Evolutionary conservation across 2,329 filamentous ascomycete species (phyloP), one percentile per base, ranked within the genome.

Genomic region (Fonsecaea pedrosoi): DNA sequence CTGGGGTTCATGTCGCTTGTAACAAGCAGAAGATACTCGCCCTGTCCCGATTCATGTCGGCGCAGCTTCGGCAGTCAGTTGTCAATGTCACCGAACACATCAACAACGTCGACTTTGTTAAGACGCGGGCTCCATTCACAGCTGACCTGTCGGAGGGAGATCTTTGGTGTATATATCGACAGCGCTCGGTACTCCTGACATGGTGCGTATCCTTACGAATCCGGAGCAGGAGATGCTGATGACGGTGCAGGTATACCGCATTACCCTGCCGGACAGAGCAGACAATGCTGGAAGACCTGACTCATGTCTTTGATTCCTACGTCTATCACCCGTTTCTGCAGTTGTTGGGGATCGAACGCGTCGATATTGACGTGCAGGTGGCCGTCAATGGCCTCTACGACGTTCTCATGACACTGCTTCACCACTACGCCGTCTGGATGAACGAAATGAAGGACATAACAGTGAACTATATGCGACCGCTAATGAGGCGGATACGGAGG

Each of bases 101-200:
- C 30, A 50, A 65, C 13, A 68, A 66, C 30, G 62, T 72, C 15
- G 45, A 37, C 9, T 62, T 64, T 35, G 55, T 73, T 32, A 70
- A 57, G 40, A 60, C 63, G 5, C 62, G 72, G 13, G 68, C 67
- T 32, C 66, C 67, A 10, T 73, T 73, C 53, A 70, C 56, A 7
- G 56, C 68, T 32, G 42, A 53, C 9, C 71, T 71, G n/a, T 50
- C 64, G 13, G 38, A 58, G 18, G 40, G 67, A 40, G 65, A 71
- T 35, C 50, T 71, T 8, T 71, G 69, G 69, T 68, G 57, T 9
- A 72, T 62, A 34, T 73, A 70, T 54, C 63, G 65, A 53, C 72
- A 73, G 58, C 65, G 60, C 54, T 66, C 64, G 1, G 48, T 62
- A 32, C 64, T 73, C 32, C 70, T 71, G 42, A 38, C 60, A n/a